Percentiles rank a stretch among this genome's conserved stretches.
phyloP scores from a whole-genome alignment of 2,329 filamentous ascomycete genomes.

The Ophiostoma fasciatum region DNA sequence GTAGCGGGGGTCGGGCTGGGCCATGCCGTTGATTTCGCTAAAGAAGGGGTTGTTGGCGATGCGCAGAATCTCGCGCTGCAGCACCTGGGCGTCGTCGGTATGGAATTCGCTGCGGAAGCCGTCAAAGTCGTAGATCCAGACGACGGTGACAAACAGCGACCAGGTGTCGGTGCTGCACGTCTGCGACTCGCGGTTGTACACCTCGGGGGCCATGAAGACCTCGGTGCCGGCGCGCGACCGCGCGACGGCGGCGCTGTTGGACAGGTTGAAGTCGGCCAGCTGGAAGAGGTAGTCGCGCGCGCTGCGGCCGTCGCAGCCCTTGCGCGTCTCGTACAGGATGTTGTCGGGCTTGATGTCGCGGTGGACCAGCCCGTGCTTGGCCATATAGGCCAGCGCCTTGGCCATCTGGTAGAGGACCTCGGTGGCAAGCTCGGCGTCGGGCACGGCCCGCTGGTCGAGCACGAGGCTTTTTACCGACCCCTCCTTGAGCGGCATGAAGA shows the following conservation, averaged over 20 bases:
- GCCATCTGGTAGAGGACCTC: slow-evolving; percentile 12
- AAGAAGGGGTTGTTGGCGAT: background rate
- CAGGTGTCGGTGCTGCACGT: slow-evolving; percentile 17
- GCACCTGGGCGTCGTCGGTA: slow-evolving; percentile 2
- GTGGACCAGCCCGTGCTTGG: slow-evolving; percentile 62
- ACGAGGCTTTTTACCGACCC: slow-evolving; percentile 8
- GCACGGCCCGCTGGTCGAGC: background rate
- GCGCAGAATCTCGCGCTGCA: slow-evolving; percentile 10
- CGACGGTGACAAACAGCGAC: slow-evolving; percentile 18
- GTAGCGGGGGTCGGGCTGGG: background rate
- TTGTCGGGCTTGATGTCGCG: slow-evolving; percentile 97
- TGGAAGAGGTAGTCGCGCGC: slow-evolving; percentile 51
- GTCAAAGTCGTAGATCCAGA: slow-evolving; percentile 13
- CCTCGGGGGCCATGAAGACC: slow-evolving; percentile 18
- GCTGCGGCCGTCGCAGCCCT: slow-evolving; percentile 9
- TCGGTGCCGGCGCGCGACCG: slow-evolving; percentile 14
- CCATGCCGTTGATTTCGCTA: slow-evolving; percentile 1
- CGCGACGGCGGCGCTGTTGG: slow-evolving; percentile 38
- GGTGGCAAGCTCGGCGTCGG: background rate
- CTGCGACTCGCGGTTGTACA: slow-evolving; percentile 12
- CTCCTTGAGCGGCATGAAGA: slow-evolving; percentile 10
- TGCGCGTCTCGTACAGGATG: slow-evolving; percentile 61
- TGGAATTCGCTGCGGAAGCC: slow-evolving; percentile 11
- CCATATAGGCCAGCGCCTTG: slow-evolving; percentile 13
- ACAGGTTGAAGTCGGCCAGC: slow-evolving; percentile 87